phyloP scores from a whole-genome alignment of 1,284 basidiomycete species.

The Sanghuangporus sanghuang region DNA sequence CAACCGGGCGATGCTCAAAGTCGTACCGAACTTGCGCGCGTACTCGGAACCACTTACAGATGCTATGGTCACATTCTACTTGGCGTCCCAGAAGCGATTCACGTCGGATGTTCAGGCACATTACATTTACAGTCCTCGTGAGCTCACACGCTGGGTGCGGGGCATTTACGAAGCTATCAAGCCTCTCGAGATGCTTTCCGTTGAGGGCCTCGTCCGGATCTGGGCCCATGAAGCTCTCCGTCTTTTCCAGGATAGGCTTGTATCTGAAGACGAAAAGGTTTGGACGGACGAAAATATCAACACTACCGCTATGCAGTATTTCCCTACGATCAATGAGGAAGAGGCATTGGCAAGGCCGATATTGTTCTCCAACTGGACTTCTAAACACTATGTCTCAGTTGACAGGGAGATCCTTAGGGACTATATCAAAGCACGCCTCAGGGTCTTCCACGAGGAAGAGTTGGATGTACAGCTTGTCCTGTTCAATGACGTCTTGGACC shows the following conservation, averaged over 20 bases:
- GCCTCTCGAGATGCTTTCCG: conserved; percentile 84
- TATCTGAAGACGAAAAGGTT: conserved; percentile 82
- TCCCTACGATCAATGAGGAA: conserved; percentile 85
- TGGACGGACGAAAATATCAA: conserved; percentile 98
- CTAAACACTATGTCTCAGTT: conserved; percentile 95
- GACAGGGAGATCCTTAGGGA: conserved; percentile 91
- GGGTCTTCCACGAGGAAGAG: conserved; percentile 97
- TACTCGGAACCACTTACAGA: conserved; percentile 94
- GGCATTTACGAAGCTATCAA: conserved; percentile 97
- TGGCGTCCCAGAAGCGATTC: conserved; percentile 91
- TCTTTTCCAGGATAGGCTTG: conserved; percentile 96
- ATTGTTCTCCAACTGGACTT: conserved; percentile 98
- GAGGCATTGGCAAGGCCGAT: conserved; percentile 88
- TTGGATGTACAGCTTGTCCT: conserved; percentile 97
- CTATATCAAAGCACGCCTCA: conserved; percentile 93
- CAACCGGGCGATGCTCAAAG: conserved; percentile 93
- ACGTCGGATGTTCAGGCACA: conserved; percentile 97
- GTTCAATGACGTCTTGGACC: conserved; percentile 97
- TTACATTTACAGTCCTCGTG: conserved; percentile 99
- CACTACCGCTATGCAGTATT: conserved; percentile 77
- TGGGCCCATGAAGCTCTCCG: conserved; percentile 99
- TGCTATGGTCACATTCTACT: conserved; percentile 96
- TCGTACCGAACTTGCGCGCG: conserved; percentile 88
- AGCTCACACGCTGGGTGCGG: conserved; percentile 96
- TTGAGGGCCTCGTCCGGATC: conserved; percentile 93